Percentiles rank a stretch among this genome's conserved stretches.
Conservation (phyloP, 441 rosid genomes). For the Gossypium davidsonii region DNA sequence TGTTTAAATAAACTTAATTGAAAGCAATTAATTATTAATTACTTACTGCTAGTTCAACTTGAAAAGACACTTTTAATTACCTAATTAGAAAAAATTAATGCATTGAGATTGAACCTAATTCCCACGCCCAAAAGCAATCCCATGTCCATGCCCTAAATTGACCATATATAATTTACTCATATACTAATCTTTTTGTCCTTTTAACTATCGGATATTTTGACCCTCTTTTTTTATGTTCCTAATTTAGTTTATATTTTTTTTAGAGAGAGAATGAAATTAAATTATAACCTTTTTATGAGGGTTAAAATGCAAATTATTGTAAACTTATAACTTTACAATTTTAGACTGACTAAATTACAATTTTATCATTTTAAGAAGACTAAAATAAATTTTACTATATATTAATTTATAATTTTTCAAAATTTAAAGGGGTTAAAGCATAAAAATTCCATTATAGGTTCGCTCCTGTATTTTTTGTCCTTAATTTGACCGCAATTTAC, state of each 20-base stretch:
- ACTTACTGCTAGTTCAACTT: not conserved
- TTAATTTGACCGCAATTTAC: not conserved
- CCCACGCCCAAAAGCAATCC: not conserved
- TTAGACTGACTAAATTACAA: no score
- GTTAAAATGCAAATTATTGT: no score
- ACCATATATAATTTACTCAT: not conserved
- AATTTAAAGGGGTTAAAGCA: no score
- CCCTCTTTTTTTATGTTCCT: no score
- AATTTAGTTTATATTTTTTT: no score
- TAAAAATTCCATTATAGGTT: no score
- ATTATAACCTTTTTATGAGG: no score
- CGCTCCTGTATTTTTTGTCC: not conserved
- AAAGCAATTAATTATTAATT: not conserved
- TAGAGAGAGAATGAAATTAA: no score
- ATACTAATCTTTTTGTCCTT: not conserved
- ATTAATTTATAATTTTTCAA: no score
- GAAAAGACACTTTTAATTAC: not conserved
- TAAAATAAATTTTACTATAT: no score
- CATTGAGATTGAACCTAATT: not conserved
- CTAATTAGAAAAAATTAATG: not conserved
- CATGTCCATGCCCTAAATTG: not conserved
- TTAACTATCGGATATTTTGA: not conserved
- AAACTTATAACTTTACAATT: no score
- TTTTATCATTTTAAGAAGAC: no score
- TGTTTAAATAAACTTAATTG: not conserved